Percentiles rank a stretch among this genome's conserved stretches.
These are phyloP conservation scores for Sphenostylis stenocarpa DNA, from an alignment of 306 rosid species.

Conservation along the genomic window DNA sequence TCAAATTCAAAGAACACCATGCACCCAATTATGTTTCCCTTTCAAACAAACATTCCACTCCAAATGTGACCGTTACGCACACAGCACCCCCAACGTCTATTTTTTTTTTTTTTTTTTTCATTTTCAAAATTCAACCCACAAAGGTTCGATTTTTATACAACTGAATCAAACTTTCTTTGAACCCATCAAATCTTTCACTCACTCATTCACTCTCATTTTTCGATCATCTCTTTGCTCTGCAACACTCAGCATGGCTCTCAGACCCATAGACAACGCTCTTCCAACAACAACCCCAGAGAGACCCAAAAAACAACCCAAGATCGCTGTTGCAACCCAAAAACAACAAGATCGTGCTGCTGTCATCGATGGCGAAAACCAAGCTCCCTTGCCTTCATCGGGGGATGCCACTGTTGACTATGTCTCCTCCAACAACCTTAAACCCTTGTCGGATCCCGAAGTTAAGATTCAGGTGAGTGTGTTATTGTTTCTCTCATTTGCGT, in stretches of 20 bases:
- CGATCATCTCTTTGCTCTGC: not conserved
- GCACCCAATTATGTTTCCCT: not conserved
- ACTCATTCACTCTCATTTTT: not conserved
- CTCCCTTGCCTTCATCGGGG: slow-evolving; percentile 42
- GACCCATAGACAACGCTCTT: slow-evolving; percentile 88
- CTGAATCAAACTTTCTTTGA: not conserved
- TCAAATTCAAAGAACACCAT: not conserved
- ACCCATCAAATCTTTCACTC: not conserved
- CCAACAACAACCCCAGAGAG: slow-evolving; percentile 59
- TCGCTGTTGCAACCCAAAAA: slow-evolving; percentile 45
- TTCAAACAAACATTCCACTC: not conserved
- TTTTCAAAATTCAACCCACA: slow-evolving; percentile 2
- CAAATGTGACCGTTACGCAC: slow-evolving; percentile 37
- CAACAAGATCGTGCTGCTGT: slow-evolving; percentile 29
- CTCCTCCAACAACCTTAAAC: slow-evolving; percentile 67
- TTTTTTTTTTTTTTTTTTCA: slow-evolving; percentile 23
- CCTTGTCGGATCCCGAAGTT: slow-evolving; percentile 66
- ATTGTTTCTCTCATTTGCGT: not conserved
- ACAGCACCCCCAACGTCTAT: slow-evolving; percentile 34
- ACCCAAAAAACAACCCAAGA: slow-evolving; percentile 74
- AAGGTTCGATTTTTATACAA: not conserved
- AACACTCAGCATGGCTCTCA: slow-evolving; percentile 61
- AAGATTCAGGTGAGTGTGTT: slow-evolving; percentile 54
- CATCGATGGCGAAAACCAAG: slow-evolving; percentile 59
- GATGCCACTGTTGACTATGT: slow-evolving; percentile 73